Percentiles rank a stretch among this genome's conserved stretches.
Evolutionary conservation across 2,329 filamentous ascomycete genomes (phyloP).

Genomic region (Penicillium fuscoglaucum): DNA sequence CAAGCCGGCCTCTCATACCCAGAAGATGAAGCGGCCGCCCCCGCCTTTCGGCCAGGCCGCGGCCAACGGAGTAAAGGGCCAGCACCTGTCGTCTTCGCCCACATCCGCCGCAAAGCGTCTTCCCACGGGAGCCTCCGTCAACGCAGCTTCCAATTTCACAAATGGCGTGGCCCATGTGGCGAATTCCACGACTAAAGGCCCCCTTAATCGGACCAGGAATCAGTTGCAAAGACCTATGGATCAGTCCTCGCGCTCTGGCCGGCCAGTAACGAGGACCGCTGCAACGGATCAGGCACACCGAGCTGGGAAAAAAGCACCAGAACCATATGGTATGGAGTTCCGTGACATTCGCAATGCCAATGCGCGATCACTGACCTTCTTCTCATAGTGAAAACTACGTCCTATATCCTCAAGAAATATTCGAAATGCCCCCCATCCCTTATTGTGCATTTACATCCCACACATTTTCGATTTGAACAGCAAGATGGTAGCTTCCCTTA

Average conservation of each 20-base stretch:
- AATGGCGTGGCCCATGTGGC: slow-evolving; percentile 32
- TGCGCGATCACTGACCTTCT: slow-evolving; percentile 14
- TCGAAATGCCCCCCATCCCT: slow-evolving; percentile 73
- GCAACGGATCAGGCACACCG: slow-evolving; percentile 36
- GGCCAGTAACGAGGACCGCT: slow-evolving; percentile 36
- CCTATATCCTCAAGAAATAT: slow-evolving; percentile 82
- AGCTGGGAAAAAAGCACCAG: slow-evolving; percentile 41
- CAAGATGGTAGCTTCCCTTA: slow-evolving; percentile 92
- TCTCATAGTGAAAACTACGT: slow-evolving; percentile 65
- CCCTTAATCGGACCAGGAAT: slow-evolving; percentile 57
- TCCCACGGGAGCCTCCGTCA: slow-evolving; percentile 44
- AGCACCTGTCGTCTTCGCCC: slow-evolving; percentile 61
- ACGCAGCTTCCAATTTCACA: slow-evolving; percentile 48
- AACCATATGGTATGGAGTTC: slow-evolving; percentile 47
- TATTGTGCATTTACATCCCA: slow-evolving; percentile 79
- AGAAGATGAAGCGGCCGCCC: slow-evolving; percentile 68
- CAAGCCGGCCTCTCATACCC: slow-evolving; percentile 45
- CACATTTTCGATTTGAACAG: slow-evolving; percentile 87
- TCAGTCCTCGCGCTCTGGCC: slow-evolving; percentile 33
- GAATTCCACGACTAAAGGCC: slow-evolving; percentile 26
- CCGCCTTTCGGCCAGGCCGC: slow-evolving; percentile 64
- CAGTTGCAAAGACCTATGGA: slow-evolving; percentile 52
- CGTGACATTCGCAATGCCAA: not conserved
- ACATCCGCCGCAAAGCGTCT: slow-evolving; percentile 56
- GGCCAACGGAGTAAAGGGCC: slow-evolving; percentile 58